A percentile compares a stretch with the other conserved stretches of the same genome.
Evolutionary conservation across 306 rosid genomes (phyloP).

Genomic region (Malus sylvestris): DNA sequence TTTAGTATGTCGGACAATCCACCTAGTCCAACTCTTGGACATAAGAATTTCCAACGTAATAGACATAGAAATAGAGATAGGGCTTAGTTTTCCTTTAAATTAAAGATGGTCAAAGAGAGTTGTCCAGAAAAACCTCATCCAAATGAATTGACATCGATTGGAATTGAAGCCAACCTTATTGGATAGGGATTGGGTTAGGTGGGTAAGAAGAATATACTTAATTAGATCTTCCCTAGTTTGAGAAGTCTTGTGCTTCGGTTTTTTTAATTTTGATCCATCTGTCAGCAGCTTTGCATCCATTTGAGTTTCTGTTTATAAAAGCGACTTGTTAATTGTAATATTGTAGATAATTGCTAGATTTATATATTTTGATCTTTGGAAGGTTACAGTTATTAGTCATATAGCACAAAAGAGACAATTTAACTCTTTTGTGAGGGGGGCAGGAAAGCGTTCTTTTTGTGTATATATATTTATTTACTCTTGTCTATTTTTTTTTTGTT

Average conservation of each 20-base stretch:
- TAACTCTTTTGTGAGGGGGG: no score
- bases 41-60: background rate
- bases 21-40: background rate
- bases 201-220: background rate
- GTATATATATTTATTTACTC: no score
- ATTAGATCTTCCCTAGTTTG: background rate
- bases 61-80: no score
- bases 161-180: background rate
- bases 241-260: background rate
- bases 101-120: background rate
- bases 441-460: no score
- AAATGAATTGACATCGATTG: background rate
- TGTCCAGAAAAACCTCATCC: background rate
- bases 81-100: background rate
- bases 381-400: no score
- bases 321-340: background rate
- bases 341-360: no score
- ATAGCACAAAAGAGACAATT: no score
- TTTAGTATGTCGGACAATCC: background rate
- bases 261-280: background rate
- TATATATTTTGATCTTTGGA: background rate
- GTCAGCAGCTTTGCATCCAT: constrained; percentile 1
- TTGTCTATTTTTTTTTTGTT: no score
- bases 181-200: background rate
- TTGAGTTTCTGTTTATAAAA: background rate